Evolutionary conservation across 768 basidiomycete genomes (phyloP), one percentile per base, ranked within the genome.

Genomic region (Panaeolus cyanescens): DNA sequence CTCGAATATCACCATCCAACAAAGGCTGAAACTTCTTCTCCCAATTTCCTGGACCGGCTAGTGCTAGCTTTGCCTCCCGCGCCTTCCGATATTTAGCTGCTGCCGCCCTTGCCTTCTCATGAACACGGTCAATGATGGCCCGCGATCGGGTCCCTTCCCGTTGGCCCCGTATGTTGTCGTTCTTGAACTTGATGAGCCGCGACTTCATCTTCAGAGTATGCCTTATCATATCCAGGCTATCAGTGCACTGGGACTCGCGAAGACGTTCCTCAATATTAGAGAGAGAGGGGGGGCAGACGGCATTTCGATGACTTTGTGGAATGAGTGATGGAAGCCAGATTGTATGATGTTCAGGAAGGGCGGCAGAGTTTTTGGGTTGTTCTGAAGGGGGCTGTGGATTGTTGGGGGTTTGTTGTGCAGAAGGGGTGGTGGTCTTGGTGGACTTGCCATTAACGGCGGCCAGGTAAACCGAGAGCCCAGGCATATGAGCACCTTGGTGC

Each of bases 261-360:
- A 67, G 57, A 7, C 39, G 20, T 9, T 58, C 59, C 45, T 67
- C 59, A 5, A 66, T 58, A 2, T 30, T 4, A 3, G 59, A 15
- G 8, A 66, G 30, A 19, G 33, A 32, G 12, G 22, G 8, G 1
- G 4, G 17, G 28, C 61, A 67, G 13, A 64, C 22, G 2, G 17
- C 5, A 15, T 8, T n/a, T 7, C 61, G 55, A 12, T 20, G 22
- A 19, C 42, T 15, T 4, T 17, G 0, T 1, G 54, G 32, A 10
- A 67, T 33, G 3, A 28, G 12, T 5, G 66, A 67, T 15, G 66
- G 66, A 5, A 67, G 59, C 61, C 61, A 64, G 4, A 67, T 13
- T 2, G 37, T 8, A 8, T 31, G 36, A 31, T 45, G 30, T 10
- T 61, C 60, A 8, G 55, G 60, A 20, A 40, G 33, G 19, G 33